phyloP scores from a whole-genome alignment of 768 basidiomycete genomes.

The Tremella fuciformis region DNA sequence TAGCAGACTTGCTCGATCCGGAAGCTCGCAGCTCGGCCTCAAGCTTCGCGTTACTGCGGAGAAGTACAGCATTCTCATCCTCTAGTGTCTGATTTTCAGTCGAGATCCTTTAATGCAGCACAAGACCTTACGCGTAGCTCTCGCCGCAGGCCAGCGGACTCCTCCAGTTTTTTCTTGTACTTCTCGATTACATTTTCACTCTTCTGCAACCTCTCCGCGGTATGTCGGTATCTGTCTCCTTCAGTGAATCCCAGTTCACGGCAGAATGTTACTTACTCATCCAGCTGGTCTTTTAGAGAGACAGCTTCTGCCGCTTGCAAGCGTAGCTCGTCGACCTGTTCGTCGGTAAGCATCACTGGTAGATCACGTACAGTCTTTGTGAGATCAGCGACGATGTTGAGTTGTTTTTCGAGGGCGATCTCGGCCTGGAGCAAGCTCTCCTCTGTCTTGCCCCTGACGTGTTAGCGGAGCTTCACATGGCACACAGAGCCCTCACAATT shows the following conservation, averaged over 20 bases:
- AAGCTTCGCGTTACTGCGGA: slow-evolving; percentile 85
- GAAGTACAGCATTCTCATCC: slow-evolving; percentile 85
- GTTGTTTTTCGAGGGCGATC: slow-evolving; percentile 77
- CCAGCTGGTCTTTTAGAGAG: slow-evolving; percentile 84
- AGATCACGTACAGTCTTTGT: slow-evolving; percentile 60
- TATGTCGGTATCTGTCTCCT: slow-evolving; percentile 72
- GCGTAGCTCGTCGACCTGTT: slow-evolving; percentile 71
- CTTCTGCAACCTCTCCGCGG: slow-evolving; percentile 86
- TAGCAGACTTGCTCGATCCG: slow-evolving; percentile 76
- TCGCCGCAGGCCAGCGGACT: slow-evolving; percentile 66
- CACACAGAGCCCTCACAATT: slow-evolving; percentile 65
- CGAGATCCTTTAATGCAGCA: background rate
- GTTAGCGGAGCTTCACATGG: background rate
- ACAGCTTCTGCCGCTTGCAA: slow-evolving; percentile 70
- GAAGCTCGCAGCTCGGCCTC: slow-evolving; percentile 90
- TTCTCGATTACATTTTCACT: slow-evolving; percentile 98
- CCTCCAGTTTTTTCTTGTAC: slow-evolving; percentile 97
- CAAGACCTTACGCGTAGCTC: slow-evolving; percentile 52
- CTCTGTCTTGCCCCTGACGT: slow-evolving; percentile 78
- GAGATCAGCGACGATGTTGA: slow-evolving; percentile 65
- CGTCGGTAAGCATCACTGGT: slow-evolving; percentile 1
- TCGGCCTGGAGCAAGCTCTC: slow-evolving; percentile 82
- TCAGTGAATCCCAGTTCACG: slow-evolving; percentile 6
- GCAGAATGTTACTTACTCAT: slow-evolving; percentile 65
- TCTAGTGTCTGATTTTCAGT: slow-evolving; percentile 66